A percentile compares a stretch with the other conserved stretches of the same genome.
phyloP scores from a whole-genome alignment of 306 rosid genomes.

The Acacia confusa region DNA sequence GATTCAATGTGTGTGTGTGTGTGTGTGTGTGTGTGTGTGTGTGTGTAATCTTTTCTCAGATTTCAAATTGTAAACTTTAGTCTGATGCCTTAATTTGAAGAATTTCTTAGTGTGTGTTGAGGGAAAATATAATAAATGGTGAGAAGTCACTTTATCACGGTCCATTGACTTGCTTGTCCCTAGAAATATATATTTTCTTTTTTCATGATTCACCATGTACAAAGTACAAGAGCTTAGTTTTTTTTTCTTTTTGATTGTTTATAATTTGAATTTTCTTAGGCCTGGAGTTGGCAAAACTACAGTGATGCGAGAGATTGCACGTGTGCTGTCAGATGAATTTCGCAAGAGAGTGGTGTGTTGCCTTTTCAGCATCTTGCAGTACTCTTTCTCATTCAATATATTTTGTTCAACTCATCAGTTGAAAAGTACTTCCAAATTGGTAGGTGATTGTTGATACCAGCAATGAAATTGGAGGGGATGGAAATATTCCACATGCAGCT shows the following conservation, averaged over 20 bases:
- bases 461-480: conserved; percentile 77
- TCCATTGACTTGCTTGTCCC: conserved; percentile 1
- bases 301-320: conserved; percentile 71
- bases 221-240: conserved; percentile 3
- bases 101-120: not conserved
- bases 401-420: conserved; percentile 13
- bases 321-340: conserved; percentile 59
- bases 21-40: not conserved
- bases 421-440: conserved; percentile 31
- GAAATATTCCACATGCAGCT: conserved; percentile 73
- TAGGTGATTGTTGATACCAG: conserved; percentile 75
- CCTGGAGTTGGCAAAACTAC: conserved; percentile 85
- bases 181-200: not conserved
- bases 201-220: not conserved
- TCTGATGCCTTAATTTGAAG: not conserved
- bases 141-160: conserved; percentile 4
- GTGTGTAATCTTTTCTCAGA: no score
- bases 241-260: not conserved
- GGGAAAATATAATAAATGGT: conserved; percentile 6
- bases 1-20: not conserved
- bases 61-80: conserved; percentile 10
- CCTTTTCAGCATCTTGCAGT: conserved; percentile 21
- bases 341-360: conserved; percentile 67
- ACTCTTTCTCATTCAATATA: conserved; percentile 8
- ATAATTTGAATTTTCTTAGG: conserved; percentile 41